Percentiles rank a stretch among this genome's conserved stretches.
Conservation (phyloP, 2,329 filamentous ascomycete species). For the Decorospora gaudefroyi region DNA sequence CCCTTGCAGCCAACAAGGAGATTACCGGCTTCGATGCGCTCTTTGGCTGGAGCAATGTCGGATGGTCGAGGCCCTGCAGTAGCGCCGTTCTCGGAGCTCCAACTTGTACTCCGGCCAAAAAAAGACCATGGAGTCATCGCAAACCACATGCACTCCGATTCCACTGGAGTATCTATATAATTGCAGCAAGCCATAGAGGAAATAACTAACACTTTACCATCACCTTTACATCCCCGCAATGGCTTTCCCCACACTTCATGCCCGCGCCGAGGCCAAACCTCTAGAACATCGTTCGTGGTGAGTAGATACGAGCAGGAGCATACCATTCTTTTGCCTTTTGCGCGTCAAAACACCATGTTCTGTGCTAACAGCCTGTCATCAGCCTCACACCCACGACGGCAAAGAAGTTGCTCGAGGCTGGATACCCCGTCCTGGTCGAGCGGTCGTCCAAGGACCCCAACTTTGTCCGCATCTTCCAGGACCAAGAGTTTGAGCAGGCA, state of each 20-base stretch:
- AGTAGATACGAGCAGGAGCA: neutral
- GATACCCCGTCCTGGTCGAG: constrained; percentile 50
- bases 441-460: constrained; percentile 46
- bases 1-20: no score
- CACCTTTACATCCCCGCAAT: constrained; percentile 19
- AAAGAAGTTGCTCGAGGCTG: constrained; percentile 49
- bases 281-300: constrained; percentile 48
- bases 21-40: no score
- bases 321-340: no score
- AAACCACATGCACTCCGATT: constrained; percentile 26
- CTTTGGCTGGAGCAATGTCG: no score
- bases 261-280: constrained; percentile 50
- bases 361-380: neutral
- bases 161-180: constrained; percentile 13
- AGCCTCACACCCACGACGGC: constrained; percentile 48
- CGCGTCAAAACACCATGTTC: no score
- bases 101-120: constrained; percentile 28
- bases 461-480: constrained; percentile 50
- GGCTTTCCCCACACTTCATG: constrained; percentile 48
- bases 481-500: constrained; percentile 47
- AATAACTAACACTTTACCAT: neutral
- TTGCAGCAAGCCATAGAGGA: constrained; percentile 17
- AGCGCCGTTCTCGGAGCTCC: no score
- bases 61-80: no score
- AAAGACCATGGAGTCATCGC: constrained; percentile 35